Evolutionary conservation across 768 basidiomycete species (phyloP), one percentile per base, ranked within the genome.

Genomic region (Astraeus odoratus): DNA sequence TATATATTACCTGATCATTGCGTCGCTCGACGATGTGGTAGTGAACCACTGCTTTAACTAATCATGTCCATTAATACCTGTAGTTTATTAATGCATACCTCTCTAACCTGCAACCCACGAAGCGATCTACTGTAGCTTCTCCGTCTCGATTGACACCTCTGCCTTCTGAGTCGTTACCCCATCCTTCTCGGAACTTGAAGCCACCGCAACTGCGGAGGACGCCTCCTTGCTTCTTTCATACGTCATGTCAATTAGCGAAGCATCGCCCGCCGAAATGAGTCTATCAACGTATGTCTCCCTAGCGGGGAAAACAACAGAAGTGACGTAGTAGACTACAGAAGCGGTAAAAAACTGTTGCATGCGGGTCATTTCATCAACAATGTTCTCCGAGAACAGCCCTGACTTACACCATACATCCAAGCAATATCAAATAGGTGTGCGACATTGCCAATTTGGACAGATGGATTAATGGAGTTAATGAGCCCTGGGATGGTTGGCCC

Each of bases 401-500:
- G 18, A 66, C 80, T 43, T 61, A 86, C 84, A 43, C 84, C 83
- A 55, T 81, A 86, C 15, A 91, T 57, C 80, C 83, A 92, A 3
- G 82, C 76, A 48, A 90, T 73, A 56, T 84, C 77, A 56, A 82
- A 89, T 7, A 87, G 59, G 49, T 69, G 73, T 1, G 57, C 56
- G 2, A 71, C 74, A 25, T 76, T 68, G 15, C 85, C 85, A 20
- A 88, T 80, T 0, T 70, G 47, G 56, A 92, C 74, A 9, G 62
- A 67, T 3, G 76, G 58, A 57, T 85, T 83, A 65, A 95, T 87
- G 44, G 78, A 77, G 54, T 79, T 73, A 50, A 86, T 76, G 41
- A 93, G 70, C 1, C 91, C 90, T 0, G 90, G 89, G 20, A 94
- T 57, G 50, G 76, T 82, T 3, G 85, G 85, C 2, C 77, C 75